Base-by-base conservation (phyloP, 1,284 basidiomycete genomes). In the Ustilago shanxiensis region DNA sequence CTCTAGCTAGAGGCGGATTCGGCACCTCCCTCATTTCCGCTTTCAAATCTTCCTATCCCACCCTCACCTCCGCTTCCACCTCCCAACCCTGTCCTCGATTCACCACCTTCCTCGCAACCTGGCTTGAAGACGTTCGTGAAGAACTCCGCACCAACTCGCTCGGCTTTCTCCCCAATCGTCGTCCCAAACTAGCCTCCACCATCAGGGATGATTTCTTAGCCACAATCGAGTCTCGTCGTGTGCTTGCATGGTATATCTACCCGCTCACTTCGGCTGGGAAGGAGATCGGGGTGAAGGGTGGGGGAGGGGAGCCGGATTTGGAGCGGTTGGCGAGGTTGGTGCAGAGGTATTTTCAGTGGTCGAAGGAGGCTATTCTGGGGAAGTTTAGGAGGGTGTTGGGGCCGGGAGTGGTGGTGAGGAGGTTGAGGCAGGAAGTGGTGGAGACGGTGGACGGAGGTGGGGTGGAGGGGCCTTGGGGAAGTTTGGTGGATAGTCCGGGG, bases 11-110 rank as follows among this genome's bases (percentile, higher is more conserved):
- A 22, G 85, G 83, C 11, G 88, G 89, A 5, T 86, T 86, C 50
- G 87, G 87, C 3, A 76, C 79, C 2, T 64, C 83, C 0, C 88
- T 96, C 2, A 87, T 92, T 52, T 85, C 90, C 50, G 91, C 91
- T 8, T 91, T 81, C 60, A 58, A 68, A 14, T 16, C 28, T 3
- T 65, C 62, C 33, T 78, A 69, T 35, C 57, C 59, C 14, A 33
- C 66, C 2, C 65, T 63, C 13, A 44, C 16, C 9, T 65, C 61
- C 1, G 49, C 53, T 6, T 65, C 61, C 0, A 44, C 53, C 22
- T 2, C 9, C 18, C 14, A 51, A 5, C 16, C 39, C 0, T 47
- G 44, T 13, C 9, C 44, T 7, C 22, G 53, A 7, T 80, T 82
- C 65, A 41, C 51, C 1, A 5, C 24, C 2, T 80, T 77, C 22